Evolutionary conservation across 164 flowering plant genomes (phyloP).

Genomic region (Vitis rotundifolia): DNA sequence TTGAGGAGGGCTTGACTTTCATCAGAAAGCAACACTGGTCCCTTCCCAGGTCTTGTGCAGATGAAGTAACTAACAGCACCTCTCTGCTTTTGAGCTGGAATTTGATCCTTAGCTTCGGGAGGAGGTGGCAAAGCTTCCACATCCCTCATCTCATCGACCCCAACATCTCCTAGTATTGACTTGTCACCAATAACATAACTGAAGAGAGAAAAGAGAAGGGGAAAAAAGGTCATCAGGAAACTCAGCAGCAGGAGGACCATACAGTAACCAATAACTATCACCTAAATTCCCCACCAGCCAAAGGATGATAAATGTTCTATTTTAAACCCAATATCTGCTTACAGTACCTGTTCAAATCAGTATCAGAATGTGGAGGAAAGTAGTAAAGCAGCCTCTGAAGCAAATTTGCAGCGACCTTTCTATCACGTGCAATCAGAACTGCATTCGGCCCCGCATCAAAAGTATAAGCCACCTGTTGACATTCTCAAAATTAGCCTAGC

Average conservation of each 20-base stretch:
- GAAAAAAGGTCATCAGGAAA: neutral
- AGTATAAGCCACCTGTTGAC: conserved; percentile 91
- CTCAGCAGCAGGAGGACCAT: neutral
- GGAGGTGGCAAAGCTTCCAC: too few species aligned
- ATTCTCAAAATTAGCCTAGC: conserved; percentile 7
- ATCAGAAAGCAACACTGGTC: too few species aligned
- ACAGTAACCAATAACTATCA: too few species aligned
- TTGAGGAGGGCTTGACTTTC: too few species aligned
- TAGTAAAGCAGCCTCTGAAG: conserved; percentile 62
- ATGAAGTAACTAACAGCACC: too few species aligned
- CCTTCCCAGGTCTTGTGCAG: too few species aligned
- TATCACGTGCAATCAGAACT: conserved; percentile 59
- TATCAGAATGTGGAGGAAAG: conserved; percentile 60
- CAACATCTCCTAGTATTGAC: too few species aligned
- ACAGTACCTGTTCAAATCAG: conserved; percentile 49
- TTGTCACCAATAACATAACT: too few species aligned
- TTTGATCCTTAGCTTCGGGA: too few species aligned
- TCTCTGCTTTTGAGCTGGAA: too few species aligned
- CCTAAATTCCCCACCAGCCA: neutral
- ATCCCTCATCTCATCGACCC: too few species aligned
- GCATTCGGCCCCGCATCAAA: conserved; percentile 99
- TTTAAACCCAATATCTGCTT: neutral
- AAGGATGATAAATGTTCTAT: neutral
- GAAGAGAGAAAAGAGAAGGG: too few species aligned
- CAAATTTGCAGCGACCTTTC: conserved; percentile 58